phyloP scores from a whole-genome alignment of 192 early-diverging fungal species.

The Backusella westeae region DNA sequence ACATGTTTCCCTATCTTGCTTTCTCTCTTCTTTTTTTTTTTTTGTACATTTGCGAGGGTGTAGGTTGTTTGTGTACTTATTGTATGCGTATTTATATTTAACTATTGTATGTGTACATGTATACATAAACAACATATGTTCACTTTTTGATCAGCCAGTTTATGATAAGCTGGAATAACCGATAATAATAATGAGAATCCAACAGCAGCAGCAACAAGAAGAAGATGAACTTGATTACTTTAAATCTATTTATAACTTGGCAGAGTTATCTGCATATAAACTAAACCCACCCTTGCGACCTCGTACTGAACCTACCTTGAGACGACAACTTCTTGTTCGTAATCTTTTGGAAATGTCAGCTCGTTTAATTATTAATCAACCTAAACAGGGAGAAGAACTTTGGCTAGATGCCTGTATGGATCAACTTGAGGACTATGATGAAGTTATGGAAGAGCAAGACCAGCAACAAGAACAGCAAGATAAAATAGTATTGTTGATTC shows the following conservation, averaged over 20 bases:
- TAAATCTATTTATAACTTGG: conserved; percentile 3
- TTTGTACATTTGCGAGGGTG: background rate
- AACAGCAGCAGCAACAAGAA: background rate
- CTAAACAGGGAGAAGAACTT: conserved; percentile 13
- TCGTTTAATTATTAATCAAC: background rate
- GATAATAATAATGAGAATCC: background rate
- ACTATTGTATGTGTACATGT: background rate
- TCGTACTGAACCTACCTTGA: conserved; percentile 16
- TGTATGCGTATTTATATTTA: background rate
- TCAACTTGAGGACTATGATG: conserved; percentile 19
- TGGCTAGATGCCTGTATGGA: conserved; percentile 35
- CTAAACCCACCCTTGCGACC: background rate
- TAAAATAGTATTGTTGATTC: conserved; percentile 1
- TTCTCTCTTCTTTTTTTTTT: background rate
- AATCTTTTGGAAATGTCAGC: conserved; percentile 9
- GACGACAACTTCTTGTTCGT: conserved; percentile 19
- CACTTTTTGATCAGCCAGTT: background rate
- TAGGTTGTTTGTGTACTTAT: background rate
- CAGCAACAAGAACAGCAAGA: background rate
- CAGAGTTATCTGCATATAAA: conserved; percentile 9
- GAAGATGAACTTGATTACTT: background rate
- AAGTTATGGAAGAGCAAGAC: conserved; percentile 15
- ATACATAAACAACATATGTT: conserved; percentile 3
- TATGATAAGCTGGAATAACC: background rate
- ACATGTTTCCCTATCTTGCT: background rate